phyloP scores from a whole-genome alignment of 305 asterid genomes.

The Plantago lanceolata region DNA sequence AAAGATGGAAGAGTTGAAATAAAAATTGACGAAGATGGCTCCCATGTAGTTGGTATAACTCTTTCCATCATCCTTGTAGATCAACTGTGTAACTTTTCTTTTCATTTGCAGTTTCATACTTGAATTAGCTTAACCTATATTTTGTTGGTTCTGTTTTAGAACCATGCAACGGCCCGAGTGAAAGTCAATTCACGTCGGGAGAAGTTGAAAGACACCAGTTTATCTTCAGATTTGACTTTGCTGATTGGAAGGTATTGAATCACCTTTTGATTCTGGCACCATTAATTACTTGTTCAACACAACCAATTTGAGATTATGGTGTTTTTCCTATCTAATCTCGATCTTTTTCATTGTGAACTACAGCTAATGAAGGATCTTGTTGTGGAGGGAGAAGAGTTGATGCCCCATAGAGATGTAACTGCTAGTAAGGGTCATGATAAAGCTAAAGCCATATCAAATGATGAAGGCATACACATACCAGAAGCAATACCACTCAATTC shows the following conservation, averaged over 20 bases:
- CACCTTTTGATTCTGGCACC: background rate
- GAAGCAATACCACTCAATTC: background rate
- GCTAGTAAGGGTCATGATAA: background rate
- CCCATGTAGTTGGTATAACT: slow-evolving; percentile 40
- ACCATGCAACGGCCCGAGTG: slow-evolving; percentile 45
- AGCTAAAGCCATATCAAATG: slow-evolving; percentile 4
- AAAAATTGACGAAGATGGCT: slow-evolving; percentile 39
- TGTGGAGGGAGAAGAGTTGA: slow-evolving; percentile 39
- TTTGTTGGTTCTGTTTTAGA: slow-evolving; percentile 29
- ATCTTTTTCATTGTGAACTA: background rate
- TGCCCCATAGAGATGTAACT: slow-evolving; percentile 28
- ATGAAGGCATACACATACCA: background rate
- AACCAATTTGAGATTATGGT: background rate
- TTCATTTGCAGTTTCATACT: slow-evolving; percentile 2
- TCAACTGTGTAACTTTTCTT: background rate
- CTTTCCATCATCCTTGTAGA: background rate
- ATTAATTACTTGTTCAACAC: too few relatives aligned
- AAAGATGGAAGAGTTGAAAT: slow-evolving; percentile 53
- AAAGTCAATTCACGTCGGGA: slow-evolving; percentile 31
- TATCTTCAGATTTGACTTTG: slow-evolving; percentile 44
- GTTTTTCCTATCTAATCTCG: background rate
- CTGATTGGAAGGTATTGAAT: slow-evolving; percentile 52
- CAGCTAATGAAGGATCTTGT: slow-evolving; percentile 43
- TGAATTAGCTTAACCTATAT: background rate
- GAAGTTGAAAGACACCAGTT: slow-evolving; percentile 39